Evolutionary conservation across 1,284 basidiomycete species (phyloP).

Genomic region (Naganishia albida): DNA sequence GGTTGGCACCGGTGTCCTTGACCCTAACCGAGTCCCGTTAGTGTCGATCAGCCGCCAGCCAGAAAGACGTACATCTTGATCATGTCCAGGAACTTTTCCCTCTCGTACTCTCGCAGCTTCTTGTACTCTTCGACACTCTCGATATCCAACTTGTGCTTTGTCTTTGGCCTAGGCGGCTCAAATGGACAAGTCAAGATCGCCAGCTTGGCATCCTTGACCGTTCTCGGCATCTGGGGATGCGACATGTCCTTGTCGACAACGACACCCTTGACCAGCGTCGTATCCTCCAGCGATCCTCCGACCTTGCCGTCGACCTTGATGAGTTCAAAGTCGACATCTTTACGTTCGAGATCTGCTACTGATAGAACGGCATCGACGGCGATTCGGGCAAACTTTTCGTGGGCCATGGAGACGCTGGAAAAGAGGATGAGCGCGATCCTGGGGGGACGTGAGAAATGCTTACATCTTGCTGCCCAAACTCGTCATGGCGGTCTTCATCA

Average conservation of each 20-base stretch:
- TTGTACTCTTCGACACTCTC: constrained; percentile 97
- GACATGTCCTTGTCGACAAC: constrained; percentile 99
- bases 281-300: constrained; percentile 93
- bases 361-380: constrained; percentile 94
- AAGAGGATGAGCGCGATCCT: neutral
- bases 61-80: constrained; percentile 63
- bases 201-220: constrained; percentile 82
- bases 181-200: constrained; percentile 99
- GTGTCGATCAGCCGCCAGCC: neutral
- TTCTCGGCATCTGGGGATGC: constrained; percentile 94
- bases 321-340: constrained; percentile 95
- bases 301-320: constrained; percentile 99
- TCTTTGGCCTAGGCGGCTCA: constrained; percentile 97
- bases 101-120: constrained; percentile 91
- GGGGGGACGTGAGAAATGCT: constrained; percentile 38
- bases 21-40: constrained; percentile 58
- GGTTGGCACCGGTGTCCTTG: constrained; percentile 96
- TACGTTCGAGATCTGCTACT: constrained; percentile 91
- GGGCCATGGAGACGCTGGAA: constrained; percentile 89
- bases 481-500: constrained; percentile 93
- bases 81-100: constrained; percentile 95
- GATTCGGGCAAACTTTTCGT: constrained; percentile 92
- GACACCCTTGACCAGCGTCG: constrained; percentile 72
- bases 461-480: constrained; percentile 97
- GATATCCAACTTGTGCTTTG: constrained; percentile 98